Percentiles rank a stretch among this genome's conserved stretches.
These are phyloP conservation scores for Rhizophora apiculata DNA, from an alignment of 345 rosid species.

Conservation along the genomic window DNA sequence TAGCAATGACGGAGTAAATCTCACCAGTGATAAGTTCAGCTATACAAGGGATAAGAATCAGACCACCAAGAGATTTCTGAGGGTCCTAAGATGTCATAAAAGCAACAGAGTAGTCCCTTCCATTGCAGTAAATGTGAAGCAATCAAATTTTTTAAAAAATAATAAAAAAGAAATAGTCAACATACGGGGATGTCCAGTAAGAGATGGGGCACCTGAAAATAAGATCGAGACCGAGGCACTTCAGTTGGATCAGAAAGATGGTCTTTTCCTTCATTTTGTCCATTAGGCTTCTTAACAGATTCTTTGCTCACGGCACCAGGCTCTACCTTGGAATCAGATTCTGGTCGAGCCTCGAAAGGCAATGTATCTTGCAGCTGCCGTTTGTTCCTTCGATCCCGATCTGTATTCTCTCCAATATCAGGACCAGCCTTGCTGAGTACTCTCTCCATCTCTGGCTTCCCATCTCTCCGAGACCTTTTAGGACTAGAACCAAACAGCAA, in stretches of 20 bases:
- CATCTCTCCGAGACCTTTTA: conserved; percentile 77
- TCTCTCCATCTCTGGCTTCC: conserved; percentile 53
- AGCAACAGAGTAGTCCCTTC: too few species aligned
- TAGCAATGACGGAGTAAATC: background rate
- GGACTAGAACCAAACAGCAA: conserved; percentile 44
- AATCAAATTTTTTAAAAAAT: background rate
- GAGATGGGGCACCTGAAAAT: conserved; percentile 55
- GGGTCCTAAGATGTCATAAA: background rate
- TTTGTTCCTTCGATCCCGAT: conserved; percentile 40
- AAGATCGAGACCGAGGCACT: conserved; percentile 51
- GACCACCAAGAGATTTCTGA: background rate
- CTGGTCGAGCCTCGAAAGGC: conserved; percentile 45
- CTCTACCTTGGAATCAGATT: conserved; percentile 33
- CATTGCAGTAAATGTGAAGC: background rate
- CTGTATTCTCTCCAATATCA: conserved; percentile 35
- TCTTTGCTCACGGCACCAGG: conserved; percentile 37
- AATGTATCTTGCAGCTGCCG: conserved; percentile 51
- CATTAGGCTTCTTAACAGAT: conserved; percentile 42
- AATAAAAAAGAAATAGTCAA: background rate
- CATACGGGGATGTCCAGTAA: conserved; percentile 2
- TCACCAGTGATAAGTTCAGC: too few species aligned
- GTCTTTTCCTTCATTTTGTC: conserved; percentile 33
- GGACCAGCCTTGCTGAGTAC: conserved; percentile 27
- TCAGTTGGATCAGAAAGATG: conserved; percentile 41
- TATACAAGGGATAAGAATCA: background rate